phyloP scores from a whole-genome alignment of 768 basidiomycete genomes.

The Suillus discolor region DNA sequence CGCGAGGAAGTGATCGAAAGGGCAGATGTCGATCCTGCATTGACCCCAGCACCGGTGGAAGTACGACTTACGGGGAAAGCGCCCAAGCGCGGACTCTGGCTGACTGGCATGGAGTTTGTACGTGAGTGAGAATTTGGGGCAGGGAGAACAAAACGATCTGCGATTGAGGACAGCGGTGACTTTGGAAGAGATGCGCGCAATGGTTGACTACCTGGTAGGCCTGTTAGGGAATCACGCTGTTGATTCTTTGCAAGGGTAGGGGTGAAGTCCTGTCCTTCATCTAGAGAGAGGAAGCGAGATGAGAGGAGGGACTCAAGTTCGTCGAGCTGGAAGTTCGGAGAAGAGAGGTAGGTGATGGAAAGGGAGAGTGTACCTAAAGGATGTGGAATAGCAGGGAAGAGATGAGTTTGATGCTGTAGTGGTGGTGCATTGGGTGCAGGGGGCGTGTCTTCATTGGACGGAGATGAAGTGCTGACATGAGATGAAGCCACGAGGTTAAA shows the following conservation, averaged over 20 bases:
- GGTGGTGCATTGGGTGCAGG: slow-evolving; percentile 42
- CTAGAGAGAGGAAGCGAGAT: slow-evolving; percentile 68
- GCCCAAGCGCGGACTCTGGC: slow-evolving; percentile 37
- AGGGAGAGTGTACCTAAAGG: slow-evolving; percentile 67
- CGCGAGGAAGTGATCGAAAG: slow-evolving; percentile 45
- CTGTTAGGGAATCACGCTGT: slow-evolving; percentile 56
- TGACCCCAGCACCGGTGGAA: slow-evolving; percentile 32
- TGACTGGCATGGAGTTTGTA: slow-evolving; percentile 39
- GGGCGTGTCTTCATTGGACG: slow-evolving; percentile 37
- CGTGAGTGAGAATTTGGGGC: slow-evolving; percentile 32
- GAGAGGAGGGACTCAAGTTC: slow-evolving; percentile 78
- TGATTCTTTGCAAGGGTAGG: slow-evolving; percentile 72
- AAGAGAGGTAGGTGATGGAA: slow-evolving; percentile 62
- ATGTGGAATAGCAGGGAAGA: slow-evolving; percentile 69
- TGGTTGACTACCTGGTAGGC: slow-evolving; percentile 43
- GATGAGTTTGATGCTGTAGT: slow-evolving; percentile 54
- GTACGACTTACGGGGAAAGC: slow-evolving; percentile 39
- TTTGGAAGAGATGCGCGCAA: slow-evolving; percentile 46
- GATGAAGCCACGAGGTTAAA: slow-evolving; percentile 18
- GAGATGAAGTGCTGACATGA: slow-evolving; percentile 27
- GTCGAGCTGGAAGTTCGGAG: slow-evolving; percentile 73
- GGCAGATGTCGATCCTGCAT: slow-evolving; percentile 38
- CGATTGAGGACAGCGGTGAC: slow-evolving; percentile 45
- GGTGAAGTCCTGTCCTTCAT: slow-evolving; percentile 66
- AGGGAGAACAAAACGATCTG: slow-evolving; percentile 48